Percentiles rank a stretch among this genome's conserved stretches.
phyloP scores from a whole-genome alignment of 352 stramenopile species.

The Aphanomyces stellatus region DNA sequence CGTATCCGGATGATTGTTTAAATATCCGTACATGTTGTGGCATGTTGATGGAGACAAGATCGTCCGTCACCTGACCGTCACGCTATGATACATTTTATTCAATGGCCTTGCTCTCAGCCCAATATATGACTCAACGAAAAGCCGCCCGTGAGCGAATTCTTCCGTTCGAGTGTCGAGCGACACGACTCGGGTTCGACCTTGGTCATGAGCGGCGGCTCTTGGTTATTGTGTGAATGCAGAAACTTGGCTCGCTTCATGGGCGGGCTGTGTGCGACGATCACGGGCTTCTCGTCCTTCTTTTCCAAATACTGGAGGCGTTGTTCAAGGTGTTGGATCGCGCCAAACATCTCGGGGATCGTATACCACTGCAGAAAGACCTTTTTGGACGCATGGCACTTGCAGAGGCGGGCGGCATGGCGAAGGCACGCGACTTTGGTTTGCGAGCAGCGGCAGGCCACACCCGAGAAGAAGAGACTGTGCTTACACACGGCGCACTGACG shows the following conservation, averaged over 20 bases:
- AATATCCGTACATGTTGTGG: too few species aligned
- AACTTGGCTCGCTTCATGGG: neutral
- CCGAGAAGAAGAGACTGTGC: slow-evolving; percentile 77
- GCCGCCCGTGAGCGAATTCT: neutral
- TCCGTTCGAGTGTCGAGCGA: neutral
- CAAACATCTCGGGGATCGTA: neutral
- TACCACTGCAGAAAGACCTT: slow-evolving; percentile 64
- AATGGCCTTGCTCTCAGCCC: neutral
- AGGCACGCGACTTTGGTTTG: slow-evolving; percentile 49
- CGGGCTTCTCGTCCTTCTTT: neutral
- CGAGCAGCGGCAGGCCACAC: slow-evolving; percentile 57
- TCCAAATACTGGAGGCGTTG: neutral
- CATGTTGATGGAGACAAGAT: too few species aligned
- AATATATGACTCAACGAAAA: slow-evolving; percentile 3
- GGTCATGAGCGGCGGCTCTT: too few species aligned
- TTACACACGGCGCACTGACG: slow-evolving; percentile 48
- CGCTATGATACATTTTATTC: neutral
- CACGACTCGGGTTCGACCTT: neutral
- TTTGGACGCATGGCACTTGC: slow-evolving; percentile 41
- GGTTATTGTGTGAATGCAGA: too few species aligned
- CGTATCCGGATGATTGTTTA: neutral
- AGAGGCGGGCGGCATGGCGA: slow-evolving; percentile 57
- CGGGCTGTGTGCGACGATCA: neutral
- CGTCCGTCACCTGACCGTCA: too few species aligned
- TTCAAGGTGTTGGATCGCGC: neutral